These are phyloP conservation scores for Trebouxia sp. DNA, from an alignment of 139 green algal genomes.

Conservation along the genomic window DNA sequence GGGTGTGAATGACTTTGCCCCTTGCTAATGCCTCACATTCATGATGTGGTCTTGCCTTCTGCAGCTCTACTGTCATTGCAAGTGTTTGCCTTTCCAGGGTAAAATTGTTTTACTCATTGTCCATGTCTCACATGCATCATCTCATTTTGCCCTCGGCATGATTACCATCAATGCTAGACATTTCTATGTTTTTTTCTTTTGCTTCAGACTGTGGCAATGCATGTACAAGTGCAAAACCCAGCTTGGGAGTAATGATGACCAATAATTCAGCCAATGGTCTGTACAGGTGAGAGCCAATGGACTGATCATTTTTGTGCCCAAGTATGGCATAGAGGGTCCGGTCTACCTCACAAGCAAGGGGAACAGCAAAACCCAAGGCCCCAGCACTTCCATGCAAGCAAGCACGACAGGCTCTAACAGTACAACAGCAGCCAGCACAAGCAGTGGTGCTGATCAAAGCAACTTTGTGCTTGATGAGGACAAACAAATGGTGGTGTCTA, in stretches of 20 bases:
- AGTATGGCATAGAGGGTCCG: slow-evolving; percentile 96
- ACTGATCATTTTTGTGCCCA: slow-evolving; percentile 95
- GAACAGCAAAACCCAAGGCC: slow-evolving; percentile 26
- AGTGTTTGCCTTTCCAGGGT: too few species aligned
- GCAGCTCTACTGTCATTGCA: neutral
- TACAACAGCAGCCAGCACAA: neutral
- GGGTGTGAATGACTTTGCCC: neutral
- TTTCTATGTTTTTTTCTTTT: too few species aligned
- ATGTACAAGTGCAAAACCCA: neutral
- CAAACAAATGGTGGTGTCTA: slow-evolving; percentile 49
- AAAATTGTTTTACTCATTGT: too few species aligned
- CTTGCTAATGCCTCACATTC: neutral
- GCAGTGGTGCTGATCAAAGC: neutral
- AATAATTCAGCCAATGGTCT: too few species aligned
- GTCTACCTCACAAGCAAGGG: slow-evolving; percentile 62
- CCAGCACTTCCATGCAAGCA: neutral
- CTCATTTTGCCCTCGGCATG: too few species aligned
- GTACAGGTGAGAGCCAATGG: slow-evolving; percentile 84
- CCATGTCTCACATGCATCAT: too few species aligned
- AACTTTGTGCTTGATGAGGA: slow-evolving; percentile 70
- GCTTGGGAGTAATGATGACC: neutral
- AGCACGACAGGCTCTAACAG: neutral
- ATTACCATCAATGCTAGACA: too few species aligned
- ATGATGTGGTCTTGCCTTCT: neutral
- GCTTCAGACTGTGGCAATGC: too few species aligned